Evolutionary conservation across 2,329 filamentous ascomycete genomes (phyloP).

Genomic region (Fusarium sp.): DNA sequence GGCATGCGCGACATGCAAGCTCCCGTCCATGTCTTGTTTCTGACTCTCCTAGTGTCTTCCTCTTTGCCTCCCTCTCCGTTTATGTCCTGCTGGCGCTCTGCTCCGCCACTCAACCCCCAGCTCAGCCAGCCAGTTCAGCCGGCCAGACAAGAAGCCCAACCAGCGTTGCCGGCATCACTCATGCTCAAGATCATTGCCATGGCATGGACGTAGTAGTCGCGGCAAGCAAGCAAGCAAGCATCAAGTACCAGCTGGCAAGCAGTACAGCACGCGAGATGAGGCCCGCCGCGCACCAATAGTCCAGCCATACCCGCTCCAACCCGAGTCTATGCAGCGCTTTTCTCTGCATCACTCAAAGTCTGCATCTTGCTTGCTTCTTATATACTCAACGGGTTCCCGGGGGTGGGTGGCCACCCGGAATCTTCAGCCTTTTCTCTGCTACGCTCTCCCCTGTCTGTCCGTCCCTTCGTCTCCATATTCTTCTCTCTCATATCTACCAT

Average conservation of each 20-base stretch:
- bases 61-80: slow-evolving; percentile 25
- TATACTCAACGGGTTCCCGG: slow-evolving; percentile 37
- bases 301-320: slow-evolving; percentile 39
- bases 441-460: slow-evolving; percentile 25
- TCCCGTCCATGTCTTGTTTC: slow-evolving; percentile 35
- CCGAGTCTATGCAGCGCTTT: slow-evolving; percentile 36
- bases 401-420: slow-evolving; percentile 33
- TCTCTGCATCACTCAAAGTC: slow-evolving; percentile 29
- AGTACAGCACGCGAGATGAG: slow-evolving; percentile 40
- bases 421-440: slow-evolving; percentile 38
- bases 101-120: slow-evolving; percentile 14
- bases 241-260: slow-evolving; percentile 18
- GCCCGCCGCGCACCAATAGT: slow-evolving; percentile 42
- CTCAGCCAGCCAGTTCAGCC: slow-evolving; percentile 31
- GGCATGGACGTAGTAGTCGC: slow-evolving; percentile 16
- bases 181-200: slow-evolving; percentile 30
- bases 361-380: slow-evolving; percentile 43
- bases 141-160: slow-evolving; percentile 21
- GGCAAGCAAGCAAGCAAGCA: slow-evolving; percentile 23
- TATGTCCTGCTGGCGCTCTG: slow-evolving; percentile 7
- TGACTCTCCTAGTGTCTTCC: slow-evolving; percentile 20
- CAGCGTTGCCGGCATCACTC: slow-evolving; percentile 29
- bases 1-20: slow-evolving; percentile 40
- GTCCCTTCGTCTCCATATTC: slow-evolving; percentile 19
- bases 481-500: slow-evolving; percentile 23